A percentile compares a stretch with the other conserved stretches of the same genome.
These are phyloP conservation scores for Coprinopsis strossmayeri DNA, from an alignment of 768 basidiomycete species.

Conservation along the genomic window DNA sequence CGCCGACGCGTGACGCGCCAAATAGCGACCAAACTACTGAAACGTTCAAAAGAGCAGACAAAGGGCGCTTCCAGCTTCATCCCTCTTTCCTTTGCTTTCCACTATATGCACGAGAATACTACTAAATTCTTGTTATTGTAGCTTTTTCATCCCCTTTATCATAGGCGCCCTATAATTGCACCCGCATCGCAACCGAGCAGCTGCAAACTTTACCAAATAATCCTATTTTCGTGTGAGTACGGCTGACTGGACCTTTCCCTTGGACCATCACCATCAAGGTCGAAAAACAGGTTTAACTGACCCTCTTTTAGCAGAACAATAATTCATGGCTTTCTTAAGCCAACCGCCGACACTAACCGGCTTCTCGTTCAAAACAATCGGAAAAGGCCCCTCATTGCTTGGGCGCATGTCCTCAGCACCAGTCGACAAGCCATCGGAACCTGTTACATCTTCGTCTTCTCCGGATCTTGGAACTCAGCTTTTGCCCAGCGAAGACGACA, in stretches of 20 bases:
- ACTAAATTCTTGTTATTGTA: too few species aligned
- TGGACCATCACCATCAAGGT: not conserved
- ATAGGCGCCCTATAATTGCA: not conserved
- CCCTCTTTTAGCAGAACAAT: not conserved
- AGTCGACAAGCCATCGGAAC: conserved; percentile 5
- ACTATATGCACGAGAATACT: too few species aligned
- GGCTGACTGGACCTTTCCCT: not conserved
- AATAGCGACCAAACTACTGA: not conserved
- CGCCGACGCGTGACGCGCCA: not conserved
- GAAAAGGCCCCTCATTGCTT: conserved; percentile 45
- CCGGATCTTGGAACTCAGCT: conserved; percentile 13
- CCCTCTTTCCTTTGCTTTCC: not conserved
- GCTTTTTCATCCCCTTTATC: too few species aligned
- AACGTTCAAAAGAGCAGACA: too few species aligned
- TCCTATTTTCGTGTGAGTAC: not conserved
- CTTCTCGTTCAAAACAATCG: conserved; percentile 48
- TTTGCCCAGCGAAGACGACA: conserved; percentile 5
- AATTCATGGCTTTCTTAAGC: not conserved
- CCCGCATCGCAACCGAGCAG: not conserved
- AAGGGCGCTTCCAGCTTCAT: not conserved
- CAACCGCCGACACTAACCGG: conserved; percentile 17
- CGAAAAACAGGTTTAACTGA: not conserved
- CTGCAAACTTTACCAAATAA: not conserved
- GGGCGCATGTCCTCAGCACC: conserved; percentile 37
- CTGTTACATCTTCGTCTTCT: conserved; percentile 17